Base-by-base conservation (phyloP, 805 yeast species). In the Starmerella bombi region DNA sequence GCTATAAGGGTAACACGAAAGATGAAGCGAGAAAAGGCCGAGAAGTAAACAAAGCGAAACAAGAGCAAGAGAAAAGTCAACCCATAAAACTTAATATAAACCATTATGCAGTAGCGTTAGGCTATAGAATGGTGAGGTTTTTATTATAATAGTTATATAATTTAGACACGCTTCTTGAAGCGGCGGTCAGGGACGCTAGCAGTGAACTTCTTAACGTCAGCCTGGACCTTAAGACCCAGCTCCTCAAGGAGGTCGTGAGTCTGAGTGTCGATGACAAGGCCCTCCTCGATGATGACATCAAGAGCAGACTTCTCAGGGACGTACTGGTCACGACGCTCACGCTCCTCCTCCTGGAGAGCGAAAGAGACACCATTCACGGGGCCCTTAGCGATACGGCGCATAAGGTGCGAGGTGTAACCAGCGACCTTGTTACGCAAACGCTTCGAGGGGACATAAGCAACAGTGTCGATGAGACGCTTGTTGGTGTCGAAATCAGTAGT, bases 321-420 rank as follows among this genome's bases (percentile, higher is more conserved):
- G 74, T 86, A 91, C 76, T 91, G 98, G 74, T 91, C 97, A 75
- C 93, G 91, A 76, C 98, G 83, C 77, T 91, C 99, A 80, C 98
- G 88, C 80, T 91, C 99, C 76, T 91, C 99, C 77, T 91, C 99
- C 79, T 91, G 99, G 66, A 91, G 83, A 73, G 93, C 93, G 94
- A 91, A 91, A 62, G 99, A 91, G 61, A 91, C 93, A 75, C 99
- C 99, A 80, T 97, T 86, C 63, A 91, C 99, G 76, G 99, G 99
- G 69, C 99, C 99, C 79, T 88, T 91, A 75, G 93, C 97, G 67
- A 91, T 91, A 77, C 99, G 86, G 79, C 84, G 91, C 98, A 91
- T 93, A 71, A 91, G 80, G 73, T 91, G 99, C 65, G 98, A 91
- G 72, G 98, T 91, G 94, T 88, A 91, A 70, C 99, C 99, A 69